A percentile compares a stretch with the other conserved stretches of the same genome.
Conservation (phyloP, 495 filamentous ascomycete genomes). For the Podospora bellae-mahoneyi region DNA sequence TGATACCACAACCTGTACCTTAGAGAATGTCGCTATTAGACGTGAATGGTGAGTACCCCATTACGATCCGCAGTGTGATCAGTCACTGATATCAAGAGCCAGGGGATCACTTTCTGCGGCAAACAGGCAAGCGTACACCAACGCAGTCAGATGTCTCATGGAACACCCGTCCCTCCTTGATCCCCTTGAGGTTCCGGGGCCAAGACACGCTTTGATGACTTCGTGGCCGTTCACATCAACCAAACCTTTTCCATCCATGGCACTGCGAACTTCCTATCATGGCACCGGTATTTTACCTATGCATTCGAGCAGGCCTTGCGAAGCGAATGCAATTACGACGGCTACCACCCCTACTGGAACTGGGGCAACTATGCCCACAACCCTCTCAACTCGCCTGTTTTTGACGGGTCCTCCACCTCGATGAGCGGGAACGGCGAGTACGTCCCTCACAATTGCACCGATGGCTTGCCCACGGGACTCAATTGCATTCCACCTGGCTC, state of each 20-base stretch:
- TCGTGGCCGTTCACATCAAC: conserved; percentile 61
- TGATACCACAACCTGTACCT: background rate
- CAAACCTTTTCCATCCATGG: conserved; percentile 59
- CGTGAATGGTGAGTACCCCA: background rate
- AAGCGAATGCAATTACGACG: conserved; percentile 66
- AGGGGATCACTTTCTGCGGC: background rate
- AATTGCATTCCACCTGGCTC: conserved; percentile 43
- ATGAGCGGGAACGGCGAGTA: conserved; percentile 59
- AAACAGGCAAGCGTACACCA: conserved; percentile 45
- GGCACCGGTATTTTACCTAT: conserved; percentile 66
- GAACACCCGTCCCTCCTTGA: conserved; percentile 47
- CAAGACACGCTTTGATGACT: conserved; percentile 57
- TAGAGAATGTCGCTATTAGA: background rate
- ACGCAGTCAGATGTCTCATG: conserved; percentile 58
- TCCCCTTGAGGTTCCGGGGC: conserved; percentile 27
- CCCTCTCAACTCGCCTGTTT: conserved; percentile 54
- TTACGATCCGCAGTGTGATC: background rate
- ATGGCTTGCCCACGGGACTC: conserved; percentile 41
- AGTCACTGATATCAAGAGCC: background rate
- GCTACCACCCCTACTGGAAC: conserved; percentile 62
- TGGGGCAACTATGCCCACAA: conserved; percentile 50
- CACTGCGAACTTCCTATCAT: conserved; percentile 42
- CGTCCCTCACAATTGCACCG: conserved; percentile 32
- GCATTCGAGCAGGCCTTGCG: conserved; percentile 63
- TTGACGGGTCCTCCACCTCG: conserved; percentile 57